Conservation (phyloP, 2,329 filamentous ascomycete genomes). For the Pseudonectria foliicola region DNA sequence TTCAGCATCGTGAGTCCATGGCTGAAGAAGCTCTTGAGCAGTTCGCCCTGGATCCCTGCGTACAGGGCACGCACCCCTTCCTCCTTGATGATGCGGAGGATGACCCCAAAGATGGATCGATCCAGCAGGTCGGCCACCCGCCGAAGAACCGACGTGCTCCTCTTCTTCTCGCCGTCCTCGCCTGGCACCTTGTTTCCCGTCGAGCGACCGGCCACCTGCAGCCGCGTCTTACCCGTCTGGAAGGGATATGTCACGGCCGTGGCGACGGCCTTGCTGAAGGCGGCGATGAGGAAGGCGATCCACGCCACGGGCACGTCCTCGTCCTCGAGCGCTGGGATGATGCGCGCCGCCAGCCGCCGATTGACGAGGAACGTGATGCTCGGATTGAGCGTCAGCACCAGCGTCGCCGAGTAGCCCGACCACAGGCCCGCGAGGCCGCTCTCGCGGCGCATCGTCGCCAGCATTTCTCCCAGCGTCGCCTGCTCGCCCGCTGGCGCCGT, state of each 20-base stretch:
- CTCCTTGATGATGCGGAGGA: constrained; percentile 48
- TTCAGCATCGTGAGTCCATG: constrained; percentile 84
- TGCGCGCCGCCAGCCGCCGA: constrained; percentile 55
- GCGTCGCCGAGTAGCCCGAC: constrained; percentile 76
- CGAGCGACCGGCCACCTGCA: constrained; percentile 51
- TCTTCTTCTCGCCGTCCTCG: constrained; percentile 4
- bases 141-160: constrained; percentile 4
- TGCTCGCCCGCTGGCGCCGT: constrained; percentile 42
- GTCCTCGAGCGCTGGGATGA: constrained; percentile 44
- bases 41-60: constrained; percentile 66
- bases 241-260: constrained; percentile 78
- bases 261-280: constrained; percentile 70
- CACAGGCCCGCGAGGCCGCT: constrained; percentile 72
- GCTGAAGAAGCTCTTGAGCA: constrained; percentile 76
- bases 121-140: constrained; percentile 21
- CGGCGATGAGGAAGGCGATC: constrained; percentile 50
- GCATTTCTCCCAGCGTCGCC: constrained; percentile 48
- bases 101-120: constrained; percentile 54
- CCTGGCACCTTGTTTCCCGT: neutral
- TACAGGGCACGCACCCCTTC: constrained; percentile 69
- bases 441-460: constrained; percentile 56
- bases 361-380: constrained; percentile 81
- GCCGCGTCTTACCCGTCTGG: constrained; percentile 72
- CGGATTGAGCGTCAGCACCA: constrained; percentile 79
- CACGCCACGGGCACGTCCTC: constrained; percentile 32